Percentiles rank a stretch among this genome's conserved stretches.
These are phyloP conservation scores for Annulohypoxylon maeteangense DNA, from an alignment of 495 filamentous ascomycete species.

Conservation along the genomic window DNA sequence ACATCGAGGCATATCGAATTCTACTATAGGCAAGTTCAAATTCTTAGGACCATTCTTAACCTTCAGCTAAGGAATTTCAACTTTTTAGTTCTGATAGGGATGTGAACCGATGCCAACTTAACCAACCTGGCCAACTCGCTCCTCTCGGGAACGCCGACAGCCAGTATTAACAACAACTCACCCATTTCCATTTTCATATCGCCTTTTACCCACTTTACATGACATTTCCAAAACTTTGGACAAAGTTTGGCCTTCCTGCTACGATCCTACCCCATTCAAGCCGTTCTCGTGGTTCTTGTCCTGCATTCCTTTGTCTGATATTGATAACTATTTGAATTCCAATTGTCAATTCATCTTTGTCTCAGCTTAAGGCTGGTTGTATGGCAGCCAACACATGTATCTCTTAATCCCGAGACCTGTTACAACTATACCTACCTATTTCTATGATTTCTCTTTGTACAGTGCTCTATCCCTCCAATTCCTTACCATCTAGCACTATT, in stretches of 20 bases:
- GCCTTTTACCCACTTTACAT: background rate
- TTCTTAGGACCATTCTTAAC: constrained; percentile 10
- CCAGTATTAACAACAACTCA: background rate
- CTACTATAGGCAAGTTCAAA: constrained; percentile 13
- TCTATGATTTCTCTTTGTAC: background rate
- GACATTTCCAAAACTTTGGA: background rate
- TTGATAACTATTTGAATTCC: background rate
- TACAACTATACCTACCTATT: background rate
- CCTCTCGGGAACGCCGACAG: constrained; percentile 26
- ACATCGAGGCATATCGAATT: constrained; percentile 14
- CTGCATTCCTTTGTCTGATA: constrained; percentile 6
- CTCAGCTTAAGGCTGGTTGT: background rate
- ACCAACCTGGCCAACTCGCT: background rate
- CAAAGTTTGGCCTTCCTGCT: constrained; percentile 14
- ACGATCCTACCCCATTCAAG: constrained; percentile 11
- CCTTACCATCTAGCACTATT: too few species aligned
- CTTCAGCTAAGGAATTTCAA: constrained; percentile 17
- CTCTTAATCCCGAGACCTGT: background rate
- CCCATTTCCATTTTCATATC: background rate
- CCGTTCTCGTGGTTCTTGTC: background rate
- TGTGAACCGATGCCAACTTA: background rate
- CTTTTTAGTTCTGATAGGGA: constrained; percentile 16
- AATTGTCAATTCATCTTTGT: constrained; percentile 1
- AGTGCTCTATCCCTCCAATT: background rate
- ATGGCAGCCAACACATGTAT: background rate